phyloP scores from a whole-genome alignment of 192 early-diverging fungal genomes.

The Coemansia sp. region DNA sequence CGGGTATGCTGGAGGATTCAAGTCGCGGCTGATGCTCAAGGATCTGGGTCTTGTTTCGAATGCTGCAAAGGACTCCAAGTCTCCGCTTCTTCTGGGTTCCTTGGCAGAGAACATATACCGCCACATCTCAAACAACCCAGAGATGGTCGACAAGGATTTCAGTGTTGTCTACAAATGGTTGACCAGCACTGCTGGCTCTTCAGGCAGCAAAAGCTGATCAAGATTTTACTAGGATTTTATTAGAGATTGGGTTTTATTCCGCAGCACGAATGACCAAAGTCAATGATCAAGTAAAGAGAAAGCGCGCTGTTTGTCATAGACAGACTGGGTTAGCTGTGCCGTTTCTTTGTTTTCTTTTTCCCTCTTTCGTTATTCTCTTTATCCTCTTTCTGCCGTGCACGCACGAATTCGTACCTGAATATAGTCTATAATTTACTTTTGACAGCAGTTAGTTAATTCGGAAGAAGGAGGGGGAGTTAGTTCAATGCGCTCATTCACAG shows the following conservation, averaged over 20 bases:
- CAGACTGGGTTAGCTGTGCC: too few species aligned
- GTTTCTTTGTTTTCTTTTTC: neutral
- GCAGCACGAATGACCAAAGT: neutral
- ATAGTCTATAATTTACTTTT: neutral
- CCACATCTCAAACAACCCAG: constrained; percentile 63
- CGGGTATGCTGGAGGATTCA: constrained; percentile 90
- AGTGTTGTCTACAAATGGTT: constrained; percentile 67
- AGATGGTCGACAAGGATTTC: constrained; percentile 82
- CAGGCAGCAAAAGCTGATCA: neutral
- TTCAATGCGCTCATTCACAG: constrained; percentile 37
- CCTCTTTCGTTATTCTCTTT: constrained; percentile 6
- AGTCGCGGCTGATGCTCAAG: constrained; percentile 86
- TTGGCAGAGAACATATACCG: constrained; percentile 83
- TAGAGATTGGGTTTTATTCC: neutral
- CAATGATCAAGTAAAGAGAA: too few species aligned
- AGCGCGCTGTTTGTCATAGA: too few species aligned
- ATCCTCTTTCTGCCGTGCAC: too few species aligned
- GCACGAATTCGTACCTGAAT: neutral
- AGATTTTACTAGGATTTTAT: neutral
- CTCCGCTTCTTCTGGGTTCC: constrained; percentile 71
- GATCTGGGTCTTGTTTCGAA: constrained; percentile 87
- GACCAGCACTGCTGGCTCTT: neutral
- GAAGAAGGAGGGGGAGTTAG: neutral
- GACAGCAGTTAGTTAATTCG: neutral
- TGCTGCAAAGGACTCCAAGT: constrained; percentile 82